Evolutionary conservation across 805 yeast genomes (phyloP).

Genomic region (Myxozyma lipomycoides): DNA sequence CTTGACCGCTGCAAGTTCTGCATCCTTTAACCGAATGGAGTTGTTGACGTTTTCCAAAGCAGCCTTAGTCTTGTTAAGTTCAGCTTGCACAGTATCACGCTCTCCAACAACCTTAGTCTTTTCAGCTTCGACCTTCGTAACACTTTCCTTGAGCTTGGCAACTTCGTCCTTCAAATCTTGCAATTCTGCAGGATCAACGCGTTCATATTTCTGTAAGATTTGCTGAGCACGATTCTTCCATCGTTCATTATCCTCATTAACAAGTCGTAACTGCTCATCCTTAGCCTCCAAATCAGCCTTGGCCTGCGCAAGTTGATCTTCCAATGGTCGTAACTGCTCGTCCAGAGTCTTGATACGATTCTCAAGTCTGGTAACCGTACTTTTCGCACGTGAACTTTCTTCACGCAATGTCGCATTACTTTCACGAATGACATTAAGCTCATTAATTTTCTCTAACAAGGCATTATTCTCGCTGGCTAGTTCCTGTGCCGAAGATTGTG

Average conservation of each 20-base stretch:
- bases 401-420: constrained; percentile 61
- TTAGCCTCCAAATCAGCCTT: constrained; percentile 47
- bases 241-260: constrained; percentile 53
- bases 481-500: constrained; percentile 9
- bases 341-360: constrained; percentile 37
- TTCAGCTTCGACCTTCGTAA: constrained; percentile 26
- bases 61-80: constrained; percentile 26
- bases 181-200: constrained; percentile 48
- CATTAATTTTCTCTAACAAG: constrained; percentile 53
- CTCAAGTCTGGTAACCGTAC: constrained; percentile 43
- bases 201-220: constrained; percentile 45
- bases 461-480: constrained; percentile 42
- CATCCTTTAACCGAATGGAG: constrained; percentile 10
- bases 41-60: constrained; percentile 25
- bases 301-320: constrained; percentile 40
- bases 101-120: not conserved
- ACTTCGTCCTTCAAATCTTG: constrained; percentile 39
- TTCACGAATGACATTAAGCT: constrained; percentile 61
- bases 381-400: constrained; percentile 42
- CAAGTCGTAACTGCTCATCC: constrained; percentile 46
- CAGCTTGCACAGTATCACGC: constrained; percentile 4
- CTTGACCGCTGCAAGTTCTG: constrained; percentile 10
- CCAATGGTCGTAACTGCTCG: constrained; percentile 46
- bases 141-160: constrained; percentile 30
- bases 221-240: constrained; percentile 55